These are phyloP conservation scores for Vanderwaltozyma verrucispora DNA, from an alignment of 805 yeast genomes.

Conservation along the genomic window DNA sequence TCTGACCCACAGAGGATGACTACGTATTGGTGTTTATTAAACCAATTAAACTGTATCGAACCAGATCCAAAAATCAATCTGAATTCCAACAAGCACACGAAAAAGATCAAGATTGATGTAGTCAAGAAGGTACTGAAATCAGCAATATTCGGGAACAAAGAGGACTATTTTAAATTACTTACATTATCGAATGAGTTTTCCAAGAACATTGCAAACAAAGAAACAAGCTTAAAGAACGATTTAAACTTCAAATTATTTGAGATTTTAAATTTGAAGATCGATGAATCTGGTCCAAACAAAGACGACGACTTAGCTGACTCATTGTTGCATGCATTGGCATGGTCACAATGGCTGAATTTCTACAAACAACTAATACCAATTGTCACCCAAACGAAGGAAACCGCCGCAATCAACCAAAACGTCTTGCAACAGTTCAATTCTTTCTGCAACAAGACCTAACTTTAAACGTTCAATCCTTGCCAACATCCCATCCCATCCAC, in stretches of 20 bases:
- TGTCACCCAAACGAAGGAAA: background rate
- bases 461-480: too few species aligned
- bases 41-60: background rate
- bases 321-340: conserved; percentile 48
- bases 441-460: background rate
- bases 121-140: conserved; percentile 1
- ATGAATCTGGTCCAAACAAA: conserved; percentile 28
- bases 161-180: too few species aligned
- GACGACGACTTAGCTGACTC: conserved; percentile 61
- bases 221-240: background rate
- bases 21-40: conserved; percentile 14
- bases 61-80: background rate
- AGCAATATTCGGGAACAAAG: background rate
- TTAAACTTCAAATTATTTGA: conserved; percentile 37
- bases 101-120: conserved; percentile 1
- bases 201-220: too few species aligned
- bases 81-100: conserved; percentile 1
- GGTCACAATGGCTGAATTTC: conserved; percentile 32
- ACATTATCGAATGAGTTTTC: too few species aligned
- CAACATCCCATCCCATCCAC: too few species aligned
- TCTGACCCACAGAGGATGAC: conserved; percentile 26
- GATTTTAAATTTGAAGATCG: conserved; percentile 66
- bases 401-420: background rate
- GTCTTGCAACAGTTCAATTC: background rate
- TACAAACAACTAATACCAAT: conserved; percentile 5